Percentiles rank a stretch among this genome's conserved stretches.
Evolutionary conservation across 2,329 filamentous ascomycete species (phyloP).

Genomic region (Ceratocystis huliohia): DNA sequence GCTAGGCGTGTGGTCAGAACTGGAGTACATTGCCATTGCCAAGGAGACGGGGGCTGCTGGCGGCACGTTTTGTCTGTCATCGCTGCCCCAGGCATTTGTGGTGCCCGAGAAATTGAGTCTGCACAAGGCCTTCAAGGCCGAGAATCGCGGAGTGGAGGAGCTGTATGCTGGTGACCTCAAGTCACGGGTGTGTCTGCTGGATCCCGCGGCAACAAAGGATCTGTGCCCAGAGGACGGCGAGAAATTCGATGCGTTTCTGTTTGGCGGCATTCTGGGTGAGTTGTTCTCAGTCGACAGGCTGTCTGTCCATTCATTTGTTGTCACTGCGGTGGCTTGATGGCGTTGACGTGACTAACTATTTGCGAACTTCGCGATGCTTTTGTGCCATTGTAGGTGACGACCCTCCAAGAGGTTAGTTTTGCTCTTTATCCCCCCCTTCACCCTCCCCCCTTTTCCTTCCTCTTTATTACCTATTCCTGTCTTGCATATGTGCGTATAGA

Average conservation of each 20-base stretch:
- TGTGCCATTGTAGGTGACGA: slow-evolving; percentile 57
- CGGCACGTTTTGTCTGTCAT: slow-evolving; percentile 68
- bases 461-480: too few relatives aligned
- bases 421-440: background rate
- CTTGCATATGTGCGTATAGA: background rate
- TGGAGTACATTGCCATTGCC: slow-evolving; percentile 85
- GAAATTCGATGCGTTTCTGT: slow-evolving; percentile 79
- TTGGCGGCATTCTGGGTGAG: slow-evolving; percentile 86
- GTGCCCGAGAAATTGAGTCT: slow-evolving; percentile 46
- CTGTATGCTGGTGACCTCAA: slow-evolving; percentile 58
- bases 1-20: slow-evolving; percentile 81
- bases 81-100: slow-evolving; percentile 56
- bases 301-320: background rate
- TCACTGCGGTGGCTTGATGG: background rate
- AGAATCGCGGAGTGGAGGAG: slow-evolving; percentile 67
- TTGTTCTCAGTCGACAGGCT: slow-evolving; percentile 15
- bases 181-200: slow-evolving; percentile 71
- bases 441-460: too few relatives aligned
- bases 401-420: slow-evolving; percentile 61
- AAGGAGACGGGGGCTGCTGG: slow-evolving; percentile 57
- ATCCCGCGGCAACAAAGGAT: slow-evolving; percentile 72
- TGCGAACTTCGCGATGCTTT: background rate
- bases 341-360: slow-evolving; percentile 7
- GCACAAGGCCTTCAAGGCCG: slow-evolving; percentile 53
- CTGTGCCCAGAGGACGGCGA: slow-evolving; percentile 71